Conservation (phyloP, 345 rosid genomes). For the Dipteronia dyeriana region DNA sequence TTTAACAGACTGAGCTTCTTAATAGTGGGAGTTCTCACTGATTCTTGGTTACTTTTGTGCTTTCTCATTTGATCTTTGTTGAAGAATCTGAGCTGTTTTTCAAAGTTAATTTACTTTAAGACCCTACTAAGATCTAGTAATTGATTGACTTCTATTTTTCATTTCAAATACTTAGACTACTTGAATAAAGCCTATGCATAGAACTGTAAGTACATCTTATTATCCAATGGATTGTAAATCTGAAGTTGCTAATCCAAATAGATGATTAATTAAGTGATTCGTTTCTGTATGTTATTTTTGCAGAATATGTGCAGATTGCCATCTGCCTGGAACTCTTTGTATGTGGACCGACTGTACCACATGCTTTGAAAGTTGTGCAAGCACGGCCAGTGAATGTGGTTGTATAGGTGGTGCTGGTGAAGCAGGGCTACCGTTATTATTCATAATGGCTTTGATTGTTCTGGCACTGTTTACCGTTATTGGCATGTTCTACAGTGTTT, state of each 20-base stretch:
- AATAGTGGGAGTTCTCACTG: neutral
- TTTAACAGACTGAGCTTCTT: neutral
- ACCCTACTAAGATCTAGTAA: neutral
- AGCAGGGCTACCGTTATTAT: conserved; percentile 88
- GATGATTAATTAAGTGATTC: conserved; percentile 7
- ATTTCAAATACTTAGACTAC: neutral
- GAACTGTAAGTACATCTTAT: neutral
- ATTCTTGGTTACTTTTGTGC: neutral
- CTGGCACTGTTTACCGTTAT: conserved; percentile 91
- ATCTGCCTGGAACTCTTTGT: conserved; percentile 95
- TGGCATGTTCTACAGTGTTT: conserved; percentile 93
- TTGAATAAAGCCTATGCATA: neutral
- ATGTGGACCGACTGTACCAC: conserved; percentile 99
- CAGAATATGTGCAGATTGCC: conserved; percentile 98
- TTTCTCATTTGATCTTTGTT: neutral
- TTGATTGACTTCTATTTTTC: neutral
- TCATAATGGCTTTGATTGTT: conserved; percentile 80
- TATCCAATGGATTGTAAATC: neutral
- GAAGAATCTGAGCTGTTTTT: neutral
- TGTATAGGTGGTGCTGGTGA: conserved; percentile 99
- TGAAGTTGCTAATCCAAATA: neutral
- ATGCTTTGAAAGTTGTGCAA: conserved; percentile 95
- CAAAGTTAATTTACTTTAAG: neutral
- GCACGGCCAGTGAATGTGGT: conserved; percentile 91
- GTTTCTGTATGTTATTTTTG: conserved; percentile 22